Conservation (phyloP, 441 rosid species). For the Daphne laureola region DNA sequence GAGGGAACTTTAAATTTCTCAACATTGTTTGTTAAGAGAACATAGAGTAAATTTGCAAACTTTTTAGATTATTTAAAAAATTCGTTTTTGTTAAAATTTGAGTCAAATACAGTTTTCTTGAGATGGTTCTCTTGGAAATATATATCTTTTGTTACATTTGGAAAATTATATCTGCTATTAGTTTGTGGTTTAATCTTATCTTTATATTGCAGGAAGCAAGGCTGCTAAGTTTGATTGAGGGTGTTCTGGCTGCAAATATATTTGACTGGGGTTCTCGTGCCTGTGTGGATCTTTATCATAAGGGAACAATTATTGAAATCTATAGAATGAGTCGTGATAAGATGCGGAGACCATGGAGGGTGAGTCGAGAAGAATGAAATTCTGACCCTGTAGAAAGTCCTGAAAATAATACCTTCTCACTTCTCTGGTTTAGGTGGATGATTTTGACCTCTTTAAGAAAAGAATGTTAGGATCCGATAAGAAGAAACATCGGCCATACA, state of each 20-base stretch:
- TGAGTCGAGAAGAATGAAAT: slow-evolving; percentile 25
- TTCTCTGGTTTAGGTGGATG: slow-evolving; percentile 64
- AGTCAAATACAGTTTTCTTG: too few species aligned
- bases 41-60: too few species aligned
- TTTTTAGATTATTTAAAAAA: too few species aligned
- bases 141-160: too few species aligned
- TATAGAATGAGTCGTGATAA: slow-evolving; percentile 98
- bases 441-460: slow-evolving; percentile 82
- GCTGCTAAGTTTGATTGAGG: slow-evolving; percentile 83
- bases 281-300: slow-evolving; percentile 96
- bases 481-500: slow-evolving; percentile 64
- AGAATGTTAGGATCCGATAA: slow-evolving; percentile 71
- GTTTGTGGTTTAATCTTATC: background rate
- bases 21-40: too few species aligned
- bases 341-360: slow-evolving; percentile 99
- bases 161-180: too few species aligned
- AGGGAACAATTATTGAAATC: slow-evolving; percentile 95
- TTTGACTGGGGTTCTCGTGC: slow-evolving; percentile 99
- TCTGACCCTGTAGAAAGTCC: slow-evolving; percentile 7
- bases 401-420: slow-evolving; percentile 3
- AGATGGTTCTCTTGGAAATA: too few species aligned
- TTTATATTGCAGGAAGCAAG: slow-evolving; percentile 62
- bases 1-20: too few species aligned
- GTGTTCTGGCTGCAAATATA: slow-evolving; percentile 97
- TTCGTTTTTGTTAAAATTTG: too few species aligned